Evolutionary conservation across 306 rosid genomes (phyloP), one percentile per base, ranked within the genome.

Genomic region (Cicer chorassanicum): DNA sequence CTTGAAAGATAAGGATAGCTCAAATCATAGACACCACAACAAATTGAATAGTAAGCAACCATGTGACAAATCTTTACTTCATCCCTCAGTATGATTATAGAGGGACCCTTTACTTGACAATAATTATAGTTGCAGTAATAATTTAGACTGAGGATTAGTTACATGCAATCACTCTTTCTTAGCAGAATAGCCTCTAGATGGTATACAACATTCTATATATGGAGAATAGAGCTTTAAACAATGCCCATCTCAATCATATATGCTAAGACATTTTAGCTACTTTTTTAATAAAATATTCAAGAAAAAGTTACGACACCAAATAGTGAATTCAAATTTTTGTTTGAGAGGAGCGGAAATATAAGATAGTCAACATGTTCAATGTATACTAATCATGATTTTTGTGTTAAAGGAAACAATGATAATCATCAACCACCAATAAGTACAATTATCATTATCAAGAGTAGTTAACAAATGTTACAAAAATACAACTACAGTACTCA

Each of bases 401-500:
- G 16, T 36, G 69, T 71, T 53, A 48, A 67, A 67, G 21, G 56
- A 68, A 43, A 79, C 49, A 76, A 77, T 48, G 49, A 41, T 9
- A 79, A 70, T 61, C 48, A 74, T 43, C 11, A 51, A 46, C 4
- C 36, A 29, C 36, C 36, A 0, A 21, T 21, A 21, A 21, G 2
- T 21, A 21, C 9, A 73, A 57, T 41, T 49, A 72, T 45, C 57
- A 65, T n/a, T 38, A 73, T 68, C 41, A 39, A 19, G 75, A 61
- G 43, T 38, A 62, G 15, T 61, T 38, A 24, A 40, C 34, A 15
- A 55, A 72, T 57, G 55, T 41, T 72, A 50, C 67, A 59, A 34
- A 55, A 76, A 48, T 40, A 69, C 67, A 55, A 57, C 45, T 61
- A 78, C 81, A n/a, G 60, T 34, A 82, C 96, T 87, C 82, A 92